Percentiles rank a stretch among this genome's conserved stretches.
Evolutionary conservation across 2,329 filamentous ascomycete genomes (phyloP).

Genomic region (Cryphonectria nitschkei): DNA sequence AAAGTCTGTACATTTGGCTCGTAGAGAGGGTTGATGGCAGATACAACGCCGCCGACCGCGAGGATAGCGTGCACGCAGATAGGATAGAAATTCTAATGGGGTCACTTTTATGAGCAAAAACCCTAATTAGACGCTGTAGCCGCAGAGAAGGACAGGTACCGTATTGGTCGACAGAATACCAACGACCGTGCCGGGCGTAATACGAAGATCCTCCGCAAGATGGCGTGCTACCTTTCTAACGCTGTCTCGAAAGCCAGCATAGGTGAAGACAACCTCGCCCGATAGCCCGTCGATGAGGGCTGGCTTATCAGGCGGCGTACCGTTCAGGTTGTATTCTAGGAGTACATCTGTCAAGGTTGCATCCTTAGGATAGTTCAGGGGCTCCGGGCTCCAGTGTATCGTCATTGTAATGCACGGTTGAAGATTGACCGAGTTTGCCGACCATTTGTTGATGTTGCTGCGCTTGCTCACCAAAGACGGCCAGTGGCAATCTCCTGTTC

Average conservation of each 20-base stretch:
- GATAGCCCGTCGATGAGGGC: constrained; percentile 22
- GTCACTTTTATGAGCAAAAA: too few species aligned
- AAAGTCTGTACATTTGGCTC: constrained; percentile 13
- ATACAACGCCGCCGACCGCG: constrained; percentile 20
- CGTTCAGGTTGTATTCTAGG: constrained; percentile 21
- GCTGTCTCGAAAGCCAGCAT: constrained; percentile 16
- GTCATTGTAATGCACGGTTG: constrained; percentile 1
- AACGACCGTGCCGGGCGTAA: constrained; percentile 13
- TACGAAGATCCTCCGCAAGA: constrained; percentile 8
- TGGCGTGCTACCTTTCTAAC: constrained; percentile 25
- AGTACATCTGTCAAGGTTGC: constrained; percentile 19
- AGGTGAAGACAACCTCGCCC: constrained; percentile 22
- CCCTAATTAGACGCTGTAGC: too few species aligned
- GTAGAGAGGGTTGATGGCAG: constrained; percentile 24
- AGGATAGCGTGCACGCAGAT: constrained; percentile 24
- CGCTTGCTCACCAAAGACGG: too few species aligned
- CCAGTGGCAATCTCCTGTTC: too few species aligned
- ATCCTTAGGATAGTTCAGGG: constrained; percentile 18
- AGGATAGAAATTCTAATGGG: constrained; percentile 21
- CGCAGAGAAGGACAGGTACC: constrained; percentile 4
- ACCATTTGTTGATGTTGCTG: background rate
- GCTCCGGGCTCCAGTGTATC: constrained; percentile 5
- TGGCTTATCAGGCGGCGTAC: constrained; percentile 19
- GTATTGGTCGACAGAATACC: constrained; percentile 24
- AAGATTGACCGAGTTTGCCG: background rate